phyloP scores from a whole-genome alignment of 2,329 filamentous ascomycete genomes.

The Claviceps pusilla region DNA sequence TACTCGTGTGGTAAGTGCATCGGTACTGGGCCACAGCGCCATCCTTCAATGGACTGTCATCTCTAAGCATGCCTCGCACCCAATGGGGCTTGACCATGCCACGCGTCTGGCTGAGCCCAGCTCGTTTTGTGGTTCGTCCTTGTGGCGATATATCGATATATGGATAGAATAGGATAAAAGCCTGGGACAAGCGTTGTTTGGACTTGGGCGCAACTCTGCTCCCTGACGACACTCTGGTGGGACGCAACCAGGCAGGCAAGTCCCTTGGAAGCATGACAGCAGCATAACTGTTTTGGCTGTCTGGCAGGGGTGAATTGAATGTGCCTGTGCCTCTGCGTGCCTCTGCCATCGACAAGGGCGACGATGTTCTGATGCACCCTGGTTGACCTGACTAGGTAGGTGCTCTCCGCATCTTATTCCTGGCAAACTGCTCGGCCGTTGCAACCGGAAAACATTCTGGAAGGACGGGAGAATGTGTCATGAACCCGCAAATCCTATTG shows the following conservation, averaged over 20 bases:
- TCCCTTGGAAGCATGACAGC: not conserved
- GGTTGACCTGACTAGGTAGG: not conserved
- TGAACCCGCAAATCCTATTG: not conserved
- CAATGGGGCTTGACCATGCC: no score
- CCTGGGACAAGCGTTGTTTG: not conserved
- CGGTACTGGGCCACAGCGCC: not conserved
- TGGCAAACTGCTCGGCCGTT: not conserved
- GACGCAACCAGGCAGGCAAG: not conserved
- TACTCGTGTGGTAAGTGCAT: no score
- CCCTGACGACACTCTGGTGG: not conserved
- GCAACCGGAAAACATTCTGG: constrained; percentile 4
- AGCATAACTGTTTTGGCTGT: not conserved
- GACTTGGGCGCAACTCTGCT: not conserved
- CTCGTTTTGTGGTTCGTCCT: not conserved
- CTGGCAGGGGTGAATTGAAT: not conserved
- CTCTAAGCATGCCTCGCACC: no score
- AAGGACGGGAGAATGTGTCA: constrained; percentile 1
- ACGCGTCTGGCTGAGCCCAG: not conserved
- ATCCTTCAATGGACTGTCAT: not conserved
- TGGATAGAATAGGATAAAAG: not conserved
- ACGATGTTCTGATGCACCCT: constrained; percentile 1
- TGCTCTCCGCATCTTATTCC: constrained; percentile 1
- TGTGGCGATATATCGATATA: not conserved
- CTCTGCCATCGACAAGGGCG: not conserved
- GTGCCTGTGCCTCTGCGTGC: not conserved